Evolutionary conservation across 2,329 filamentous ascomycete genomes (phyloP).

Genomic region (Aureobasidium sp.): DNA sequence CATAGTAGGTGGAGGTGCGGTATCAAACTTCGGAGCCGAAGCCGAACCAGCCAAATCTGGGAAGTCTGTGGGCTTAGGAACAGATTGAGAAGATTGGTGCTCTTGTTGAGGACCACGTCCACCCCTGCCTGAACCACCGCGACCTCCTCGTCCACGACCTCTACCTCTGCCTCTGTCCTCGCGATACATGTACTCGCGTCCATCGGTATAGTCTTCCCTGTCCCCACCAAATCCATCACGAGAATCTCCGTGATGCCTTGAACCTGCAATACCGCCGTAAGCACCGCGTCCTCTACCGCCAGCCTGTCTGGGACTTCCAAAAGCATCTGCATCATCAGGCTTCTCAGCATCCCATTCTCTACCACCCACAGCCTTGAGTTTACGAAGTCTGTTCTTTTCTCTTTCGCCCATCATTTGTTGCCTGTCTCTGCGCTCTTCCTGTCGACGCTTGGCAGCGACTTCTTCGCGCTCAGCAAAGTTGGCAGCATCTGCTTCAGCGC

Average conservation of each 20-base stretch:
- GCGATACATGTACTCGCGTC: slow-evolving; percentile 29
- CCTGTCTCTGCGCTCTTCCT: slow-evolving; percentile 45
- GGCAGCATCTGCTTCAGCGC: slow-evolving; percentile 61
- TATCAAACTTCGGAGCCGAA: slow-evolving; percentile 29
- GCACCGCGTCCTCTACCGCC: slow-evolving; percentile 43
- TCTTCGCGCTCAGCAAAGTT: slow-evolving; percentile 59
- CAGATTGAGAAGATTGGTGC: slow-evolving; percentile 19
- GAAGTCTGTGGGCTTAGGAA: slow-evolving; percentile 40
- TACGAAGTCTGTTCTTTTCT: slow-evolving; percentile 53
- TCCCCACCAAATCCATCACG: slow-evolving; percentile 25
- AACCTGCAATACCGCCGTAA: slow-evolving; percentile 43
- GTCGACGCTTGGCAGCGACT: slow-evolving; percentile 38
- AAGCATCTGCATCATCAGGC: slow-evolving; percentile 33
- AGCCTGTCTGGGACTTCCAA: slow-evolving; percentile 34
- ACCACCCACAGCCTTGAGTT: slow-evolving; percentile 51
- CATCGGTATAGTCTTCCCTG: slow-evolving; percentile 28
- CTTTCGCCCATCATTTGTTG: slow-evolving; percentile 57
- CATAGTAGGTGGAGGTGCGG: slow-evolving; percentile 3
- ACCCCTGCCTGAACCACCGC: slow-evolving; percentile 28
- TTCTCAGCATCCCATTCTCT: slow-evolving; percentile 59
- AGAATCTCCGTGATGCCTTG: not conserved
- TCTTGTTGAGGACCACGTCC: slow-evolving; percentile 14
- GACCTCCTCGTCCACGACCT: slow-evolving; percentile 25
- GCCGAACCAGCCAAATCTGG: slow-evolving; percentile 34
- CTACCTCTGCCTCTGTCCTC: slow-evolving; percentile 24